Percentiles rank a stretch among this genome's conserved stretches.
phyloP scores from a whole-genome alignment of 2,329 filamentous ascomycete species.

The Penicillium italicum region DNA sequence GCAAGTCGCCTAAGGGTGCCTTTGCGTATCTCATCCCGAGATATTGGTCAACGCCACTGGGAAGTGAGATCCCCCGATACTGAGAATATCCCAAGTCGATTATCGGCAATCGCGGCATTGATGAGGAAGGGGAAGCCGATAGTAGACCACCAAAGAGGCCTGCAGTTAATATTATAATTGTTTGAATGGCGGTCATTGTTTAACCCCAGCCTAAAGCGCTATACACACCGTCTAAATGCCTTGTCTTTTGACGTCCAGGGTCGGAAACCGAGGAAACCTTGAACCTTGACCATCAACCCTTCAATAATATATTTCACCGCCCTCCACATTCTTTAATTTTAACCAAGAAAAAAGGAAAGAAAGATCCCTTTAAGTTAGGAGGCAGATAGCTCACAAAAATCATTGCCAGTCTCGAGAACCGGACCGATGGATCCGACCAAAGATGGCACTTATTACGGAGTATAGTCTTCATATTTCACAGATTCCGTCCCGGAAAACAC shows the following conservation, averaged over 20 bases:
- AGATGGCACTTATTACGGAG: background rate
- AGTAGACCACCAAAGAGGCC: constrained; percentile 10
- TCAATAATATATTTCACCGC: background rate
- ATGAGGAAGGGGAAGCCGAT: constrained; percentile 1
- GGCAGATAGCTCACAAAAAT: background rate
- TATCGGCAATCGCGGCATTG: constrained; percentile 6
- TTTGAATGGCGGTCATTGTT: background rate
- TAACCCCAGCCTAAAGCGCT: too few species aligned
- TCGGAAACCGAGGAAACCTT: background rate
- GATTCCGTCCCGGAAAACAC: background rate
- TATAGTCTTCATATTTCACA: background rate
- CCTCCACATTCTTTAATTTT: too few species aligned
- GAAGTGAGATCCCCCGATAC: constrained; percentile 55
- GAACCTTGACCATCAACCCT: background rate
- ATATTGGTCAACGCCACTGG: constrained; percentile 62
- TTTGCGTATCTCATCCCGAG: constrained; percentile 69
- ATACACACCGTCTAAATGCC: too few species aligned
- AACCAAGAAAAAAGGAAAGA: too few species aligned
- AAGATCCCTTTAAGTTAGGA: too few species aligned
- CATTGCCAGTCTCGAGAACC: background rate
- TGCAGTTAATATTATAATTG: background rate
- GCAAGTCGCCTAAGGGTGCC: constrained; percentile 57
- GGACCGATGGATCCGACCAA: too few species aligned
- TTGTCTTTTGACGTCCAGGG: background rate
- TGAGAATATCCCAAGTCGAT: constrained; percentile 63